phyloP scores from a whole-genome alignment of 1,139 yeast species.

The Geotrichum phurueaensis region DNA sequence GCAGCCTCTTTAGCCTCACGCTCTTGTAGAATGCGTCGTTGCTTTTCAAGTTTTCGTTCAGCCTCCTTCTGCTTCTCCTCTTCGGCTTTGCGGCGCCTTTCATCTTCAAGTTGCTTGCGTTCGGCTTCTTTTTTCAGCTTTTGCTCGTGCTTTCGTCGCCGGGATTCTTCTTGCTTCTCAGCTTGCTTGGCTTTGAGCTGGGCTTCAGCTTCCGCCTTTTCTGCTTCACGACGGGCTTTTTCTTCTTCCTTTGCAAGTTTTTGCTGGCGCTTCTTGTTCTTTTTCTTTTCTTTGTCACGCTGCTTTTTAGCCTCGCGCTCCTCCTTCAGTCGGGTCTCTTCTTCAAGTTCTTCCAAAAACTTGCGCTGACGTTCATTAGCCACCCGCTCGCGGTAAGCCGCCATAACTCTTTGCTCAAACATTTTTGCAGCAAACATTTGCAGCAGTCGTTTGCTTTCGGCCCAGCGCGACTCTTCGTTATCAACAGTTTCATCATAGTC shows the following conservation, averaged over 20 bases:
- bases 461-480: conserved; percentile 60
- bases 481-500: conserved; percentile 38
- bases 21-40: conserved; percentile 15
- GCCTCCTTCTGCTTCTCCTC: conserved; percentile 42
- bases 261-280: conserved; percentile 66
- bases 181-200: conserved; percentile 42
- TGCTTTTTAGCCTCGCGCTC: conserved; percentile 68
- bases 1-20: conserved; percentile 17
- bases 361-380: conserved; percentile 68
- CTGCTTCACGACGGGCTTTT: conserved; percentile 53
- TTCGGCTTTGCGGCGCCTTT: conserved; percentile 31
- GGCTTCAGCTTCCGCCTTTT: conserved; percentile 46
- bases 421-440: conserved; percentile 71
- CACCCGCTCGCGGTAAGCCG: conserved; percentile 66
- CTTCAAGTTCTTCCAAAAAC: conserved; percentile 72
- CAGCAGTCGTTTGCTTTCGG: conserved; percentile 70
- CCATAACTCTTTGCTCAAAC: conserved; percentile 63
- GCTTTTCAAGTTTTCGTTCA: conserved; percentile 21
- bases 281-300: conserved; percentile 68
- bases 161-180: conserved; percentile 51
- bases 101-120: conserved; percentile 34
- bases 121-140: conserved; percentile 46
- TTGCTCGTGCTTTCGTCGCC: conserved; percentile 47
- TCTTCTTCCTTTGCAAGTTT: conserved; percentile 76
- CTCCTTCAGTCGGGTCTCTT: conserved; percentile 61